These are phyloP conservation scores for Hypoxylon sp. DNA, from an alignment of 2,329 filamentous ascomycete species.

Conservation along the genomic window DNA sequence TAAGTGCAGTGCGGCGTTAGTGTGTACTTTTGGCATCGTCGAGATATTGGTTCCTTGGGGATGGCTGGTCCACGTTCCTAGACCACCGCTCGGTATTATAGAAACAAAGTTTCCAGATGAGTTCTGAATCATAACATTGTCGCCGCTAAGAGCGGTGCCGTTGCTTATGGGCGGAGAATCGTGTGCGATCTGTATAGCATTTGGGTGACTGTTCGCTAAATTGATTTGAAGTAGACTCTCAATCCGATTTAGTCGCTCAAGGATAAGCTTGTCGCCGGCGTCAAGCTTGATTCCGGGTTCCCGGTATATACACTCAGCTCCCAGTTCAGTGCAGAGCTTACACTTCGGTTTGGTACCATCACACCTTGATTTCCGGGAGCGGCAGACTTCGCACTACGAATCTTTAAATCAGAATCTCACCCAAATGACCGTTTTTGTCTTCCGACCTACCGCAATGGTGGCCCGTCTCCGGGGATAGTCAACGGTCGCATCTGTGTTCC, in stretches of 20 bases:
- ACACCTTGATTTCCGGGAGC: constrained; percentile 83
- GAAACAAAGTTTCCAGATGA: constrained; percentile 65
- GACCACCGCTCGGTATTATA: constrained; percentile 73
- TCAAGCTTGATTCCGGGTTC: constrained; percentile 91
- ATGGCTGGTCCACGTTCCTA: constrained; percentile 78
- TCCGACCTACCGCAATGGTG: constrained; percentile 73
- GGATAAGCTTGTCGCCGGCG: constrained; percentile 86
- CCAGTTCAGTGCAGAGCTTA: constrained; percentile 85
- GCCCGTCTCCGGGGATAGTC: constrained; percentile 76
- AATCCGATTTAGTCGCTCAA: constrained; percentile 83
- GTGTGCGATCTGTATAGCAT: constrained; percentile 70
- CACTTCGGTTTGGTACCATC: constrained; percentile 87
- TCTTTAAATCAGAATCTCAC: constrained; percentile 38
- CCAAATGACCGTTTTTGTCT: constrained; percentile 31
- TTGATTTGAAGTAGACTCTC: constrained; percentile 83
- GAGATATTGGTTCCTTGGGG: constrained; percentile 76
- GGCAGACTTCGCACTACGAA: constrained; percentile 82
- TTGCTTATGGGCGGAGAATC: constrained; percentile 77
- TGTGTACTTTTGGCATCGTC: constrained; percentile 88
- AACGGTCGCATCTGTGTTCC: constrained; percentile 72
- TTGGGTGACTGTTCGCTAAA: constrained; percentile 66
- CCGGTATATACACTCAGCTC: constrained; percentile 86
- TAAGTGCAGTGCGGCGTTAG: constrained; percentile 83
- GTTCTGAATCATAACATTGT: constrained; percentile 67
- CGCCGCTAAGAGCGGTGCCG: constrained; percentile 72